phyloP scores from a whole-genome alignment of 176 grass and related monocot species.

The Avena insularis region DNA sequence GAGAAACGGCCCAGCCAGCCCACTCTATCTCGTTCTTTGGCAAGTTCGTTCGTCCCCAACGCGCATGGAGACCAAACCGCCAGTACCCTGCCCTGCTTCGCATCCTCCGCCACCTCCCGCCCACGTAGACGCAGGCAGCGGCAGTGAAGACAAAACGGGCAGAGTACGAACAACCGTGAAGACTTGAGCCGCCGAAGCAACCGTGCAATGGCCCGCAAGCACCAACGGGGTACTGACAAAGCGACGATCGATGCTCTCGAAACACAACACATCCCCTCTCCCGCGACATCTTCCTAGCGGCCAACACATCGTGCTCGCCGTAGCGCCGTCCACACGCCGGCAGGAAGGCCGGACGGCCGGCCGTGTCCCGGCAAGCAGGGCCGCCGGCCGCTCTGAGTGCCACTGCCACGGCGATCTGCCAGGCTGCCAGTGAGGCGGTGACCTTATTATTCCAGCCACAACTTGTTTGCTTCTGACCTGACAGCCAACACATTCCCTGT shows the following conservation, averaged over 20 bases:
- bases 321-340: background rate
- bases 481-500: constrained; percentile 25
- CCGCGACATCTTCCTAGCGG: constrained; percentile 2
- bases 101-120: background rate
- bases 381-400: background rate
- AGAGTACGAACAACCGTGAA: background rate
- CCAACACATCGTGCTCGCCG: background rate
- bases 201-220: background rate
- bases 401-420: background rate
- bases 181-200: background rate
- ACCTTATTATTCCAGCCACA: constrained; percentile 21
- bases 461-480: background rate
- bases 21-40: background rate
- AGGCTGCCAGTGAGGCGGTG: background rate
- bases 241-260: constrained; percentile 40
- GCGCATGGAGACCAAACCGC: background rate
- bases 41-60: background rate
- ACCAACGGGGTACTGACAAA: constrained; percentile 10
- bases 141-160: background rate
- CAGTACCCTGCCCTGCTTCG: background rate
- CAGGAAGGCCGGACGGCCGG: background rate
- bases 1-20: background rate
- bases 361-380: background rate
- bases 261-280: background rate
- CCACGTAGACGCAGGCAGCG: background rate